Conservation (phyloP, 352 stramenopile species). For the Pythium vanterpoolii region DNA sequence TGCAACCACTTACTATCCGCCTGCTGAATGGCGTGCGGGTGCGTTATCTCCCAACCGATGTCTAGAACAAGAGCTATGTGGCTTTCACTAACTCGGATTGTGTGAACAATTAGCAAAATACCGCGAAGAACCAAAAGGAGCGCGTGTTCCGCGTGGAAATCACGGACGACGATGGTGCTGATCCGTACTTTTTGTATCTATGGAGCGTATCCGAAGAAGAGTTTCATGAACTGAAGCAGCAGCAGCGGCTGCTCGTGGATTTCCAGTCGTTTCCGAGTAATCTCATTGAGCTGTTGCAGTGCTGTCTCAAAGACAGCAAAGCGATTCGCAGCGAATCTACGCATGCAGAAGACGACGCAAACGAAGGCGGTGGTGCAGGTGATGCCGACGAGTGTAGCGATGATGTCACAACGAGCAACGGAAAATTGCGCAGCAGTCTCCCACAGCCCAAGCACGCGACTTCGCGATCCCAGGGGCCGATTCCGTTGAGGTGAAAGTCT, state of each 20-base stretch:
- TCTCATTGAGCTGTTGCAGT: conserved; percentile 91
- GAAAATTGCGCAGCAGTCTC: background rate
- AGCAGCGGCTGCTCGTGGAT: conserved; percentile 92
- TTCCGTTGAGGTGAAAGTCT: conserved; percentile 55
- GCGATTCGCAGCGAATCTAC: conserved; percentile 20
- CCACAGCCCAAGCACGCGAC: conserved; percentile 20
- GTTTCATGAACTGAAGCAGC: conserved; percentile 93
- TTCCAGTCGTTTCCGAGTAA: conserved; percentile 90
- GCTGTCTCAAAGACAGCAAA: conserved; percentile 79
- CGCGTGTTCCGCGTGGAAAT: conserved; percentile 91
- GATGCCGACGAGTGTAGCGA: conserved; percentile 12
- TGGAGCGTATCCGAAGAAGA: conserved; percentile 94
- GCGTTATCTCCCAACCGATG: conserved; percentile 1
- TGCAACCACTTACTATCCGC: conserved; percentile 68
- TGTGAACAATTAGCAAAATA: conserved; percentile 51
- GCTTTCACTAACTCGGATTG: background rate
- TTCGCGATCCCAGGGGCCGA: conserved; percentile 58
- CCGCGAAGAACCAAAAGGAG: conserved; percentile 78
- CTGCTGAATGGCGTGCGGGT: conserved; percentile 75
- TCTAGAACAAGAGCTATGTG: background rate
- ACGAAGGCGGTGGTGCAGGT: background rate
- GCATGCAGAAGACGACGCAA: background rate
- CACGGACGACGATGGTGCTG: conserved; percentile 88
- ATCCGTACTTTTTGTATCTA: conserved; percentile 91
- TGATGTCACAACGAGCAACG: background rate